These are phyloP conservation scores for Eutypa lata DNA, from an alignment of 2,329 filamentous ascomycete species.

Conservation along the genomic window DNA sequence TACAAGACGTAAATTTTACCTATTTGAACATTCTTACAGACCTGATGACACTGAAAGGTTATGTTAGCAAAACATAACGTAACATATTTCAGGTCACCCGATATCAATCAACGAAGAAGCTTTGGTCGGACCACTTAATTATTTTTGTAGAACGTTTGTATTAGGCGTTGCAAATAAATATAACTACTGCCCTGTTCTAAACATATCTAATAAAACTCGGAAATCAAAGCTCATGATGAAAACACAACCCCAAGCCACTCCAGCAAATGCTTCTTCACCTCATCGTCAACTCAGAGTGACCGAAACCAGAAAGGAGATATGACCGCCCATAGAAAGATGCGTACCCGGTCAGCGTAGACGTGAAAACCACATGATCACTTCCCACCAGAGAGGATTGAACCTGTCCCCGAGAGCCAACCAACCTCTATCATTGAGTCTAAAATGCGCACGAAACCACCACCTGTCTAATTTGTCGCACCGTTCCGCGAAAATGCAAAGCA, in stretches of 20 bases:
- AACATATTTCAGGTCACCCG: no score
- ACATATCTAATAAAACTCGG: neutral
- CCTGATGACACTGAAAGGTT: no score
- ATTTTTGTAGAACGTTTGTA: no score
- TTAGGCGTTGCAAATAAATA: no score
- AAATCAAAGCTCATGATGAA: neutral
- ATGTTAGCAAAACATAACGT: no score
- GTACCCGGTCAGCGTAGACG: conserved; percentile 21
- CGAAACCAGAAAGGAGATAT: conserved; percentile 15
- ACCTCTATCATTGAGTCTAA: conserved; percentile 32
- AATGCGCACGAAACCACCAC: conserved; percentile 28
- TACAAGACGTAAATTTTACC: no score
- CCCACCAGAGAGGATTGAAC: conserved; percentile 16
- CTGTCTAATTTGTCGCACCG: conserved; percentile 30
- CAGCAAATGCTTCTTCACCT: neutral
- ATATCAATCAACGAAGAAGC: no score
- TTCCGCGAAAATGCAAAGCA: conserved; percentile 33
- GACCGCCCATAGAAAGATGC: conserved; percentile 14
- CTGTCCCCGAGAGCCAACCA: conserved; percentile 16
- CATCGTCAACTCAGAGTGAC: conserved; percentile 1
- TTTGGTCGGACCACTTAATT: neutral
- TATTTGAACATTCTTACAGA: no score
- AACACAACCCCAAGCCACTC: neutral
- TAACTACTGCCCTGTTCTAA: no score
- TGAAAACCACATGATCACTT: conserved; percentile 26